Evolutionary conservation across 768 basidiomycete species (phyloP).

Genomic region (Pleurotus tuoliensis): DNA sequence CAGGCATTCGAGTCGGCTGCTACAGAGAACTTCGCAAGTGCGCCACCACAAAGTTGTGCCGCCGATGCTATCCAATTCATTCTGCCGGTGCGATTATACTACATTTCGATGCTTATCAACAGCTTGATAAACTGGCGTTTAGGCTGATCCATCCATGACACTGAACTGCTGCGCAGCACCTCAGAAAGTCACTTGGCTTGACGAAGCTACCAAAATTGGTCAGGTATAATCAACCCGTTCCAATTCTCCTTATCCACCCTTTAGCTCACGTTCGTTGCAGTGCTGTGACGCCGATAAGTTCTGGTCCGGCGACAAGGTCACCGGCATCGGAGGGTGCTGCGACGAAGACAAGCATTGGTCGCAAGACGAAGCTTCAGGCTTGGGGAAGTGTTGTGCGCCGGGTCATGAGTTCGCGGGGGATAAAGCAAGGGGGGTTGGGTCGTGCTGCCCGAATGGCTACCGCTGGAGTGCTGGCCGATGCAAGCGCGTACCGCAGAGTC

Average conservation of each 20-base stretch:
- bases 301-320: not conserved
- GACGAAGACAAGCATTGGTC: constrained; percentile 5
- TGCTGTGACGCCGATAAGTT: not conserved
- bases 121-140: not conserved
- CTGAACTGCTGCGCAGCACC: not conserved
- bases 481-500: not conserved
- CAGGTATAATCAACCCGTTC: not conserved
- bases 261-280: not conserved
- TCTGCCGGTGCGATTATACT: not conserved
- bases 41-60: not conserved
- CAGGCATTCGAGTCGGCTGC: not conserved
- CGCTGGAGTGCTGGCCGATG: constrained; percentile 4
- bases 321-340: not conserved
- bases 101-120: too few species aligned
- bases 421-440: not conserved
- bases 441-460: constrained; percentile 1
- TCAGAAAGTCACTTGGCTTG: constrained; percentile 2
- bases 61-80: not conserved
- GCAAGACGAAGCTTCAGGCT: constrained; percentile 1
- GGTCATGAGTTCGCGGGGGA: constrained; percentile 5
- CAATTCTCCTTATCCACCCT: not conserved
- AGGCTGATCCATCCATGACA: not conserved
- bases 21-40: not conserved
- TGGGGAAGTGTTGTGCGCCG: constrained; percentile 3
- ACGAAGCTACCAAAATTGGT: not conserved